A percentile compares a stretch with the other conserved stretches of the same genome.
Conservation (phyloP, 306 rosid species). For the Amphicarpaea edgeworthii region DNA sequence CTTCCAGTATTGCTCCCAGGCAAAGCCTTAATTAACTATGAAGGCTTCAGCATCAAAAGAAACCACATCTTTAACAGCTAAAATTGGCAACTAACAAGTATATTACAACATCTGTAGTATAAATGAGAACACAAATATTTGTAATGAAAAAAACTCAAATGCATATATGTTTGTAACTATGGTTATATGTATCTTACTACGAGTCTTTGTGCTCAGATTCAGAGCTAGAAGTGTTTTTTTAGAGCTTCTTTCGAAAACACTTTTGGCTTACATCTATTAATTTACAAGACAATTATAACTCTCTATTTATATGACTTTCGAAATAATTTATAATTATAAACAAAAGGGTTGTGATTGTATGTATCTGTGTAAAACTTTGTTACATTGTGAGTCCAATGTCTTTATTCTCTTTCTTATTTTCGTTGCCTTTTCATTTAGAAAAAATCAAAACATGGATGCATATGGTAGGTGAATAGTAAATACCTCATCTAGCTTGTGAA, state of each 20-base stretch:
- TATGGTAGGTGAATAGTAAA: neutral
- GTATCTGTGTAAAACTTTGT: too few species aligned
- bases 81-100: neutral
- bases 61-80: neutral
- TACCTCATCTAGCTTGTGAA: constrained; percentile 9
- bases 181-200: neutral
- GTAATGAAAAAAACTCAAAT: neutral
- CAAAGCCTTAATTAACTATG: constrained; percentile 8
- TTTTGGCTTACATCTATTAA: too few species aligned
- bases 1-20: neutral
- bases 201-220: too few species aligned
- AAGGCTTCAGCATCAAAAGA: constrained; percentile 24
- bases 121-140: neutral
- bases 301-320: too few species aligned
- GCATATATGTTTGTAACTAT: neutral
- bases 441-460: neutral
- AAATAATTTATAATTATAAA: too few species aligned
- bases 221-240: too few species aligned
- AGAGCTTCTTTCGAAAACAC: too few species aligned
- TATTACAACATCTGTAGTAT: neutral
- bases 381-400: too few species aligned
- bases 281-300: too few species aligned
- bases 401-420: too few species aligned
- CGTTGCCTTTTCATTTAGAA: neutral
- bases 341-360: too few species aligned